These are phyloP conservation scores for Trametes elegans DNA, from an alignment of 768 basidiomycete species.

Conservation along the genomic window DNA sequence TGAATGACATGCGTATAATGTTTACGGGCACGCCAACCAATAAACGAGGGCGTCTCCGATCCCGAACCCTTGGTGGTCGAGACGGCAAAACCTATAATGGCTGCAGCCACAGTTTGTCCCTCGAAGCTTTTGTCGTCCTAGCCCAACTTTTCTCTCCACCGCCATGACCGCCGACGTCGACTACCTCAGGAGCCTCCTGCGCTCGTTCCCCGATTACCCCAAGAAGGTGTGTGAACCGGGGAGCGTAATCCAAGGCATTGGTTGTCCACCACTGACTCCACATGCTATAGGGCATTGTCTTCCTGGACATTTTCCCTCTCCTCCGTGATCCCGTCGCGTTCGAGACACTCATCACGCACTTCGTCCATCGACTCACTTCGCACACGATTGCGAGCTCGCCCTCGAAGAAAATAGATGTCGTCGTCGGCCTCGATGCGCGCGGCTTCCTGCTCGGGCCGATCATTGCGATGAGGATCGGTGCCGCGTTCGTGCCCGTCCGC, in stretches of 20 bases:
- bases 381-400: conserved; percentile 62
- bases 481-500: conserved; percentile 93
- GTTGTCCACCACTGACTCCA: background rate
- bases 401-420: conserved; percentile 76
- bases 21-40: too few species aligned
- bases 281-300: conserved; percentile 70
- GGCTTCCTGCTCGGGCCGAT: conserved; percentile 95
- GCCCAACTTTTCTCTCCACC: background rate
- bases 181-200: conserved; percentile 60
- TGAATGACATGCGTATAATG: too few species aligned
- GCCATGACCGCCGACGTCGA: conserved; percentile 71
- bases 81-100: too few species aligned
- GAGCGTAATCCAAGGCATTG: background rate
- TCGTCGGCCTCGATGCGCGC: conserved; percentile 94
- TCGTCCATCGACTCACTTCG: conserved; percentile 82
- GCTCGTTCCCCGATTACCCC: conserved; percentile 75
- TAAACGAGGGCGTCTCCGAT: too few species aligned
- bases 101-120: too few species aligned
- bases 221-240: conserved; percentile 70
- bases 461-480: conserved; percentile 85
- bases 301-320: conserved; percentile 94
- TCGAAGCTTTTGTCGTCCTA: background rate
- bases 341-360: conserved; percentile 88
- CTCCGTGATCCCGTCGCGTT: conserved; percentile 82
- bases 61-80: background rate